phyloP scores from a whole-genome alignment of 148 eudicot species.

The Fagopyrum esculentum region DNA sequence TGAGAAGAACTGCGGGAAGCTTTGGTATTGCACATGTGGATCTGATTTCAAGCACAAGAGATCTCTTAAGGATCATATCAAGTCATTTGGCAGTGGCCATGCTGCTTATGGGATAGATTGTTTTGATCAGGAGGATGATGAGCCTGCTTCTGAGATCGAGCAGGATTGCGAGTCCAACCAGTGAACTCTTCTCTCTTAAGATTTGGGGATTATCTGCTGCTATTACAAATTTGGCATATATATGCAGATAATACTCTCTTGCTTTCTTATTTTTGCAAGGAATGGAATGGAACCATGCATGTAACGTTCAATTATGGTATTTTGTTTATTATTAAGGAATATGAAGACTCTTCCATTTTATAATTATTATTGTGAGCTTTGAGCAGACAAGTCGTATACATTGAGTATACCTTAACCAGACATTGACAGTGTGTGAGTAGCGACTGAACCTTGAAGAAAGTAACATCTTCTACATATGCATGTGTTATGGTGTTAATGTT shows the following conservation, averaged over 20 bases:
- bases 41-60: constrained; percentile 85
- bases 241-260: neutral
- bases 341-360: neutral
- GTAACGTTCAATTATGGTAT: neutral
- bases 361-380: neutral
- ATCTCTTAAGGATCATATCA: constrained; percentile 69
- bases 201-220: neutral
- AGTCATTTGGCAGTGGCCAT: constrained; percentile 68
- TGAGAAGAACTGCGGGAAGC: constrained; percentile 78
- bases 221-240: neutral
- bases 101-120: constrained; percentile 59
- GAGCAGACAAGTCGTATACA: neutral
- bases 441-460: neutral
- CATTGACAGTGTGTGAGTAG: too few species aligned
- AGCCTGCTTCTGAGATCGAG: constrained; percentile 67
- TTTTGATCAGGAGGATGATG: constrained; percentile 64
- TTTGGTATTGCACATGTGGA: constrained; percentile 78
- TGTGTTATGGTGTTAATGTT: neutral
- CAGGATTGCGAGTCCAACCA: constrained; percentile 40
- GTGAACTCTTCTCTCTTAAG: neutral
- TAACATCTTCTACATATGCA: neutral
- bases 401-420: too few species aligned
- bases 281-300: neutral
- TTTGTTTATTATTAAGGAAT: neutral
- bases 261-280: too few species aligned